Percentiles rank a stretch among this genome's conserved stretches.
Conservation (phyloP, 1,284 basidiomycete genomes). For the Heterobasidion occidentale region DNA sequence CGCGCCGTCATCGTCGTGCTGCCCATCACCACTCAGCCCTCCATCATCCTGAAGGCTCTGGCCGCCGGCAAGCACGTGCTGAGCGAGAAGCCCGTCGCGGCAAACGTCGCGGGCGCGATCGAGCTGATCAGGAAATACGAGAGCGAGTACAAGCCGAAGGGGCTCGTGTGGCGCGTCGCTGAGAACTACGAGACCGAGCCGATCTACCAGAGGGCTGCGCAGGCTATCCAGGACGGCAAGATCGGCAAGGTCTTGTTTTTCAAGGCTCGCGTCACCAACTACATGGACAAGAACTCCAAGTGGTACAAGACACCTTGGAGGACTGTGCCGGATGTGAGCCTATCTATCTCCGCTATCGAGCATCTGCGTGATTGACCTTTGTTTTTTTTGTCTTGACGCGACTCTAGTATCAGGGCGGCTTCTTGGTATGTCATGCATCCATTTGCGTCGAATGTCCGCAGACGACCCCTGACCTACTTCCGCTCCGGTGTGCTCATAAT, state of each 20-base stretch:
- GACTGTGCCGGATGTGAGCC: constrained; percentile 67
- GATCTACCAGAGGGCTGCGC: constrained; percentile 41
- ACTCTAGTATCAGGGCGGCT: constrained; percentile 73
- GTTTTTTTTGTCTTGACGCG: background rate
- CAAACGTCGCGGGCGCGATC: constrained; percentile 56
- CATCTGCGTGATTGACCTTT: background rate
- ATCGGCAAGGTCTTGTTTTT: constrained; percentile 62
- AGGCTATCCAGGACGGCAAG: constrained; percentile 45
- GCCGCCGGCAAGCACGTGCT: constrained; percentile 79
- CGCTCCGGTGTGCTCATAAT: background rate
- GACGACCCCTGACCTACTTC: constrained; percentile 8
- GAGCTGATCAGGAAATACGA: constrained; percentile 65
- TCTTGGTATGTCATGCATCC: constrained; percentile 41
- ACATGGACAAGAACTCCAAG: constrained; percentile 54
- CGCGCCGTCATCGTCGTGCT: constrained; percentile 67
- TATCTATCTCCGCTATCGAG: background rate
- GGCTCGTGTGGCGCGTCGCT: constrained; percentile 78
- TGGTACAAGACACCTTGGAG: constrained; percentile 82
- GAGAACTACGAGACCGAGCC: constrained; percentile 79
- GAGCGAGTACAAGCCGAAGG: constrained; percentile 54
- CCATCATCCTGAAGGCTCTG: constrained; percentile 52
- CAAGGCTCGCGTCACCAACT: constrained; percentile 45
- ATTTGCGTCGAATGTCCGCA: constrained; percentile 9
- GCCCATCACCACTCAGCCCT: constrained; percentile 71
- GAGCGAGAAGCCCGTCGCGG: constrained; percentile 81